Conservation (phyloP, 768 basidiomycete species). For the Panaeolus cyanescens region DNA sequence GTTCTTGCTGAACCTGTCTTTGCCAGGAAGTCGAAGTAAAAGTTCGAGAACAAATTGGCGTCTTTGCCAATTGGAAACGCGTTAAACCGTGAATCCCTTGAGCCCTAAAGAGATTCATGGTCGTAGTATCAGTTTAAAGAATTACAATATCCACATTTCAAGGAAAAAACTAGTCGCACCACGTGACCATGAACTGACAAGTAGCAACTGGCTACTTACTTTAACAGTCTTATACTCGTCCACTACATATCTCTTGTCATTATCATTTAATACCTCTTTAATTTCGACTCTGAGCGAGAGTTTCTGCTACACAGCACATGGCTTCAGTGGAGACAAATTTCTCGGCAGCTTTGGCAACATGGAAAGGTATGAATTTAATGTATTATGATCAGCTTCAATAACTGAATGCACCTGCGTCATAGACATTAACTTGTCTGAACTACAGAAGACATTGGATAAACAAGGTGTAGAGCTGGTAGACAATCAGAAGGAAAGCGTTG, state of each 20-base stretch:
- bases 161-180: neutral
- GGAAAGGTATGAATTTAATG: conserved; percentile 69
- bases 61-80: neutral
- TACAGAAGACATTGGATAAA: conserved; percentile 90
- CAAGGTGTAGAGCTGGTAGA: conserved; percentile 97
- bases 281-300: too few species aligned
- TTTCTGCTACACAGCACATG: too few species aligned
- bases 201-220: too few species aligned
- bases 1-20: neutral
- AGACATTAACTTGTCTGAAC: conserved; percentile 88
- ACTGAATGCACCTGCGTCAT: neutral
- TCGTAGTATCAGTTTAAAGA: neutral
- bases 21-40: neutral
- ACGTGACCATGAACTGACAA: neutral
- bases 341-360: conserved; percentile 88
- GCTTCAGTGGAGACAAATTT: conserved; percentile 72
- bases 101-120: neutral
- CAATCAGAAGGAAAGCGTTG: conserved; percentile 96
- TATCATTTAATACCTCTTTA: neutral
- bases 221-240: too few species aligned
- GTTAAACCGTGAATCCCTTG: conserved; percentile 3
- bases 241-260: neutral
- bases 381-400: neutral
- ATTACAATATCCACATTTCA: neutral
- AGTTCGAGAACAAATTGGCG: neutral